Conservation (phyloP, 352 stramenopile species). For the Blastocystis sp. region DNA sequence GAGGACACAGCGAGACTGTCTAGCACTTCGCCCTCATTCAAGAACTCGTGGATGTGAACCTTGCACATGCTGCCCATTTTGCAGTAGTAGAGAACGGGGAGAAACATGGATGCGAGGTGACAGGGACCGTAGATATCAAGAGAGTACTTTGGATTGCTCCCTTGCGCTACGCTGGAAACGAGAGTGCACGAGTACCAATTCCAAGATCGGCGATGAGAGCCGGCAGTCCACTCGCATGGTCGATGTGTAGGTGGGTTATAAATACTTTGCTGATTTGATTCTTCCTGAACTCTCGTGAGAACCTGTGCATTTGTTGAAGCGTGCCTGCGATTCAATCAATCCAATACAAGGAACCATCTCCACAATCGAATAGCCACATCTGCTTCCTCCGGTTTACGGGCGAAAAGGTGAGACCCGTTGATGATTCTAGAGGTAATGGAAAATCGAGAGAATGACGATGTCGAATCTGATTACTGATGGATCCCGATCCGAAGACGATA, state of each 20-base stretch:
- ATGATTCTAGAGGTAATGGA: neutral
- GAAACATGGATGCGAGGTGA: slow-evolving; percentile 66
- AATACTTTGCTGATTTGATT: slow-evolving; percentile 65
- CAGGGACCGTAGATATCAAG: slow-evolving; percentile 63
- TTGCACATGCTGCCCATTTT: slow-evolving; percentile 60
- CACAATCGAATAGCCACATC: slow-evolving; percentile 47
- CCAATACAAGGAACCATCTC: neutral
- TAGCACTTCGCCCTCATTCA: slow-evolving; percentile 61
- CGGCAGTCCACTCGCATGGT: slow-evolving; percentile 69
- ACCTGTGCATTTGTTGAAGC: neutral
- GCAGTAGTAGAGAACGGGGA: slow-evolving; percentile 61
- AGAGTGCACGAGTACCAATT: neutral
- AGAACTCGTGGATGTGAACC: slow-evolving; percentile 42
- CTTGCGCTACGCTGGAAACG: neutral
- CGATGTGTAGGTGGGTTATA: slow-evolving; percentile 69
- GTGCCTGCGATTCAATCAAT: neutral
- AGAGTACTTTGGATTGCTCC: neutral
- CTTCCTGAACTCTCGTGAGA: neutral
- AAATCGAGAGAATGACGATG: neutral
- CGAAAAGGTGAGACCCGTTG: neutral
- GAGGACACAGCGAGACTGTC: slow-evolving; percentile 62
- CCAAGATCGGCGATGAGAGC: slow-evolving; percentile 58
- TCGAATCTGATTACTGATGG: neutral
- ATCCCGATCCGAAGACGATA: neutral
- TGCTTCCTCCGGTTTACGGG: neutral